These are phyloP conservation scores for Psilocybe mexicana DNA, from an alignment of 1,284 basidiomycete genomes.

Conservation along the genomic window DNA sequence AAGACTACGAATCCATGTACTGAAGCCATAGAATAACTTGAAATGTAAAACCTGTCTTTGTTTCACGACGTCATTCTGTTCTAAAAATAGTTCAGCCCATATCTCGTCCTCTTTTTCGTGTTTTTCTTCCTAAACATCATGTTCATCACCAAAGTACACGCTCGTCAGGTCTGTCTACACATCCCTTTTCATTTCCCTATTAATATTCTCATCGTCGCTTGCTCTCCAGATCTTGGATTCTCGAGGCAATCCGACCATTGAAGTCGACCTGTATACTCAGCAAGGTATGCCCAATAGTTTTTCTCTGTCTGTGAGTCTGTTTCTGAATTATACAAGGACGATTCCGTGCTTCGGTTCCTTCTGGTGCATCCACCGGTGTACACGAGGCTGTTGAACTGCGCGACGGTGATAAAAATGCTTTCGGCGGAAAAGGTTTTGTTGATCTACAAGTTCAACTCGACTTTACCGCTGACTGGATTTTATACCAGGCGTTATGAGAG, in stretches of 20 bases:
- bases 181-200: background rate
- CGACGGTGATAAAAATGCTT: slow-evolving; percentile 90
- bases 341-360: slow-evolving; percentile 94
- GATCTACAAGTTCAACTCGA: slow-evolving; percentile 6
- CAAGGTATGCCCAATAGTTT: slow-evolving; percentile 55
- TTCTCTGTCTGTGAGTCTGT: background rate
- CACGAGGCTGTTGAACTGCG: slow-evolving; percentile 99
- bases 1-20: background rate
- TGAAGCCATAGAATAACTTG: slow-evolving; percentile 7
- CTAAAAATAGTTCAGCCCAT: slow-evolving; percentile 1
- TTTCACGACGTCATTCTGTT: slow-evolving; percentile 4
- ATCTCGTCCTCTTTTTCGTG: background rate
- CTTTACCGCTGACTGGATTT: slow-evolving; percentile 4
- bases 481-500: slow-evolving; percentile 78
- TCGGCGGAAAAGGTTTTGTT: slow-evolving; percentile 88
- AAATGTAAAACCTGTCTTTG: slow-evolving; percentile 12
- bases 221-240: slow-evolving; percentile 87
- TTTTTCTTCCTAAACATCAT: slow-evolving; percentile 38
- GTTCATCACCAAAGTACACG: slow-evolving; percentile 85
- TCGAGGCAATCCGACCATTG: slow-evolving; percentile 93
- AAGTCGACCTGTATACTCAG: slow-evolving; percentile 87
- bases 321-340: slow-evolving; percentile 55
- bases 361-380: slow-evolving; percentile 96
- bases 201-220: slow-evolving; percentile 15
- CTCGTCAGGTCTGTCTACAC: slow-evolving; percentile 70